A percentile compares a stretch with the other conserved stretches of the same genome.
Evolutionary conservation across 768 basidiomycete genomes (phyloP).

Genomic region (Psilocybe subaeruginosa): DNA sequence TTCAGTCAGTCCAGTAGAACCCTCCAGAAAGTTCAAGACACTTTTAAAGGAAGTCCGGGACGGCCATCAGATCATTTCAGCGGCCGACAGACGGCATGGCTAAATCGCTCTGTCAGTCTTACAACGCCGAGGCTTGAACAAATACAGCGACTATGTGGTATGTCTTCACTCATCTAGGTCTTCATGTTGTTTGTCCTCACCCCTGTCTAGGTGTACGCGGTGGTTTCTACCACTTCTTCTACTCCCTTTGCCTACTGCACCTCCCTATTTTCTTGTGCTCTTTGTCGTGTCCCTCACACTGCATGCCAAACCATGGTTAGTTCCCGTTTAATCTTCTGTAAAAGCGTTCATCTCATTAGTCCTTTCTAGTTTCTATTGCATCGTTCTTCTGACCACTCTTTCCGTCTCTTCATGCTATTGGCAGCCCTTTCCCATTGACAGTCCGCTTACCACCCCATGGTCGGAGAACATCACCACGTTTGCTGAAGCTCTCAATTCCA

Average conservation of each 20-base stretch:
- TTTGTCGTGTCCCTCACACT: constrained; percentile 78
- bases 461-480: constrained; percentile 73
- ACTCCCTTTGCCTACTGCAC: constrained; percentile 77
- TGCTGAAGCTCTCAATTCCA: constrained; percentile 61
- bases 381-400: constrained; percentile 78
- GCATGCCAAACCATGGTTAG: constrained; percentile 85
- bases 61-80: constrained; percentile 2
- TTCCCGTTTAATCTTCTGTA: constrained; percentile 14
- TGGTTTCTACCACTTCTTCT: constrained; percentile 84
- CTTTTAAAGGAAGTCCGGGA: constrained; percentile 16
- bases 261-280: constrained; percentile 77
- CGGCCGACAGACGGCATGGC: constrained; percentile 9
- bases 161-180: constrained; percentile 24
- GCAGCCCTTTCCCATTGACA: constrained; percentile 76
- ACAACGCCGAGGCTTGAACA: no score
- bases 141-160: constrained; percentile 51
- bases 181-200: constrained; percentile 3
- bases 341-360: constrained; percentile 3
- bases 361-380: constrained; percentile 76
- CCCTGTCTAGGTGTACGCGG: constrained; percentile 70
- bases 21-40: constrained; percentile 43
- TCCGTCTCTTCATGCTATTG: constrained; percentile 90
- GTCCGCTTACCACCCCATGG: constrained; percentile 67
- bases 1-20: constrained; percentile 33
- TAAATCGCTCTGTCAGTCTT: neutral